Evolutionary conservation across 2,329 filamentous ascomycete genomes (phyloP), one percentile per base, ranked within the genome.

Genomic region (Fusarium domesticum): DNA sequence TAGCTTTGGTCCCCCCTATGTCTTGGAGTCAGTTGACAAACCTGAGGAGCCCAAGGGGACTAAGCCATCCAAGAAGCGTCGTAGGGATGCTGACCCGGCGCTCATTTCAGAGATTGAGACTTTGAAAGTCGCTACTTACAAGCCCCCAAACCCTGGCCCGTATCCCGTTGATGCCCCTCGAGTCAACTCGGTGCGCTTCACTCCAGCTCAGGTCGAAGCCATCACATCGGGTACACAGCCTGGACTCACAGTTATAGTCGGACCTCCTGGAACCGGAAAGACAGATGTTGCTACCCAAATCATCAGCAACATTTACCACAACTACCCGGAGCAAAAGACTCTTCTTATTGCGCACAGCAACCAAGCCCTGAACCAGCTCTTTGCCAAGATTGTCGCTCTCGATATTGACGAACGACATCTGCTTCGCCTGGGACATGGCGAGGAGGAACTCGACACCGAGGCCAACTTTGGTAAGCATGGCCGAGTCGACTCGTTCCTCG

Each of bases 231-330:
- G 93, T 16, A 91, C 89, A 6, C 95, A 98, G 60, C 92, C 93
- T 28, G 93, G 95, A 16, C 76, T 98, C 39, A 96, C 92, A 1
- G 81, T 98, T 37, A 86, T 98, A 56, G 89, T 98, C 50, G 93
- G 93, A 1, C 93, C 93, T 42, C 93, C 93, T 6, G 93, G 93
- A 42, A 98, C 93, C 6, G 93, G 95, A 51, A 98, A 98, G 73
- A 98, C 93, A n/a, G 93, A 98, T 68, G 93, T 98, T 41, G 91
- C 90, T 37, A 96, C 92, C 5, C 93, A 98, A 67, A 95, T 97
- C 64, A 98, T 98, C 70, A 96, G 89, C 72, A 96, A 97, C 66
- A 87, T 98, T 57, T 98, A 98, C 64, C 92, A 97, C 73, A 96
- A 97, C 69, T 98, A 96, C 64, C 91, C 93, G 6, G 77, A 85